Conservation (phyloP, 108 stramenopile species). For the Aurantiochytrium sp. region DNA sequence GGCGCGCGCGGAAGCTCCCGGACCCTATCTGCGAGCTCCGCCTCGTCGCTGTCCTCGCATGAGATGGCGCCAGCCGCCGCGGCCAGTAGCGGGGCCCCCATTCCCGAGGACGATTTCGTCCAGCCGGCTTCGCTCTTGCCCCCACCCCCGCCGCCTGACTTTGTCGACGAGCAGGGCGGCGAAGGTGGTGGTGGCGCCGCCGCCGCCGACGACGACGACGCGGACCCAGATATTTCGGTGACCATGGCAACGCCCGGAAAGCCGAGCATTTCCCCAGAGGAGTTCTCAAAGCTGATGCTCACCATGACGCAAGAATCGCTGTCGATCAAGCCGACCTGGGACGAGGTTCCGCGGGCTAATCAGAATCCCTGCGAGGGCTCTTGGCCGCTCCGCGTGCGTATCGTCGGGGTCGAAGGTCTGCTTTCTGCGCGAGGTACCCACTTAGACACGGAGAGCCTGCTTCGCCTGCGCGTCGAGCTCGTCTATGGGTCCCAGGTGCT, state of each 20-base stretch:
- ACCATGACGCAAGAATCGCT: neutral
- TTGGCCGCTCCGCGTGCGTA: neutral
- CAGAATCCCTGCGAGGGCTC: neutral
- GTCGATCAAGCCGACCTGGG: neutral
- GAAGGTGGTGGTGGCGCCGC: too few relatives aligned
- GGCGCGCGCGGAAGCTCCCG: neutral
- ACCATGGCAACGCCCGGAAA: neutral
- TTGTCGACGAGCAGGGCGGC: neutral
- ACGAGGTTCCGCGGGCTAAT: neutral
- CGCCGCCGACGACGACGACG: too few relatives aligned
- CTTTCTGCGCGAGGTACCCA: neutral
- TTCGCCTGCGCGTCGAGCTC: neutral
- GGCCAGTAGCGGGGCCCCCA: neutral
- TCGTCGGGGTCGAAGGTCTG: neutral
- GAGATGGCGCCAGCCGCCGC: neutral
- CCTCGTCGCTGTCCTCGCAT: neutral
- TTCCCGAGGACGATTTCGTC: neutral
- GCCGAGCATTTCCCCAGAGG: neutral
- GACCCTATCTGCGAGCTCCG: neutral
- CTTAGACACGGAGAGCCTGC: neutral
- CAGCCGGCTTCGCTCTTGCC: neutral
- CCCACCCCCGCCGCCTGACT: neutral
- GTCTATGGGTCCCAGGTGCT: neutral
- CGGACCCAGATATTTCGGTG: neutral
- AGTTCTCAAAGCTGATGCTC: neutral